These are phyloP conservation scores for Naganishia randhawae DNA, from an alignment of 768 basidiomycete species.

Conservation along the genomic window DNA sequence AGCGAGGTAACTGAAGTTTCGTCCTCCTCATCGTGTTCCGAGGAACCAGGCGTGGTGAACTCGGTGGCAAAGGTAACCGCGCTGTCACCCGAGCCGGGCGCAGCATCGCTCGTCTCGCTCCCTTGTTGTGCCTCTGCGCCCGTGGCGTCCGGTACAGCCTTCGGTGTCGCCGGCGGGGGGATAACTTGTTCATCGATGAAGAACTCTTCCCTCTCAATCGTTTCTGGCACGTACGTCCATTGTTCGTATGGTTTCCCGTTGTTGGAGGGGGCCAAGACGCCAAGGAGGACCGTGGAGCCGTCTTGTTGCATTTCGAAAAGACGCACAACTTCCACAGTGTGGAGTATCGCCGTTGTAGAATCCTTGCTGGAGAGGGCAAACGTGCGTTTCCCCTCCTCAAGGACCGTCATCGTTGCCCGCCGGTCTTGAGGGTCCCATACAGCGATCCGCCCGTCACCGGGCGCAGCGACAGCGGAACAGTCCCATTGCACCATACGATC, in stretches of 20 bases:
- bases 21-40: not conserved
- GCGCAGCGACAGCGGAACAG: not conserved
- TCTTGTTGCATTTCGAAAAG: not conserved
- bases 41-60: not conserved
- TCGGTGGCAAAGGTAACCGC: not conserved
- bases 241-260: not conserved
- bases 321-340: not conserved
- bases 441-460: not conserved
- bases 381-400: not conserved
- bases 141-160: not conserved
- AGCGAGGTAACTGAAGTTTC: constrained; percentile 1
- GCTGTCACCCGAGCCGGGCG: not conserved
- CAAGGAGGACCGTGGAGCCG: not conserved
- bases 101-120: not conserved
- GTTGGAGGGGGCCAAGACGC: not conserved
- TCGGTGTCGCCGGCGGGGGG: not conserved
- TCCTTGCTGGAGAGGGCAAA: not conserved
- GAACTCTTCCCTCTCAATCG: not conserved
- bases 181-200: constrained; percentile 3
- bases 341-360: not conserved
- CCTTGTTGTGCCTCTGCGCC: too few species aligned
- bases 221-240: constrained; percentile 9
- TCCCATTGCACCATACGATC: not conserved
- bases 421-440: not conserved
- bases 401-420: not conserved